Evolutionary conservation across 2,329 filamentous ascomycete genomes (phyloP), one percentile per base, ranked within the genome.

Genomic region (Colletotrichum sp.): DNA sequence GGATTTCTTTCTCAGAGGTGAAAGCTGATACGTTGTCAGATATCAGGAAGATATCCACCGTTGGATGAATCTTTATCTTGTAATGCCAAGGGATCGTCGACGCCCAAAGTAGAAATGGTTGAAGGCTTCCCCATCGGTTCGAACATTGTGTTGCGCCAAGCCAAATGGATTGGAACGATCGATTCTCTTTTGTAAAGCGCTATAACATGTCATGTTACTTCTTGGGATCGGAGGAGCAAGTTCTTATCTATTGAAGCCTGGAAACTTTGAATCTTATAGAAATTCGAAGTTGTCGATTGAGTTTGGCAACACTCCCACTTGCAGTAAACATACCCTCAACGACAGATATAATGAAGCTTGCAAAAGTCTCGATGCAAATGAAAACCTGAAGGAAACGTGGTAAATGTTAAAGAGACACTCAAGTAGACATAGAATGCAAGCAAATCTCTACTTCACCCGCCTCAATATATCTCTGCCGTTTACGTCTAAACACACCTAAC

Each of bases 281-380:
- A 2, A 16, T 16, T 15, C 1, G 34, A 39, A 39, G 15, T 0
- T 39, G 34, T 39, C 0, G 8, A 39, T 1, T 39, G 0, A 0
- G 0, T 39, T 8, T 39, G 16, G 15, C 8, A 16, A 0, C 1
- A 44, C 39, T 44, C 39, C 39, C 5, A 44, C 18, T 18, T 18
- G 2, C 5, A 4, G 6, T 44, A 0, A 9, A 44, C 3, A 18
- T 44, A 44, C 1, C 18, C 39, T 44, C 3, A 44, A 44, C 39
- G 2, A 44, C 39, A 3, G 39, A 44, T 0, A 3, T 16, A 10
- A 1, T 0, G 39, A 44, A 10, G 39, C 0, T n/a, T n/a, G 10
- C 18, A 6, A 44, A 48, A 48, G 18, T 48, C 1, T 48, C 39
- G 18, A 3, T 1, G 5, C 6, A 48, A n/a, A n/a, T n/a, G 2